A percentile compares a stretch with the other conserved stretches of the same genome.
Evolutionary conservation across 202 grass and related monocot genomes (phyloP).

Genomic region (Cymbopogon flexuosus): DNA sequence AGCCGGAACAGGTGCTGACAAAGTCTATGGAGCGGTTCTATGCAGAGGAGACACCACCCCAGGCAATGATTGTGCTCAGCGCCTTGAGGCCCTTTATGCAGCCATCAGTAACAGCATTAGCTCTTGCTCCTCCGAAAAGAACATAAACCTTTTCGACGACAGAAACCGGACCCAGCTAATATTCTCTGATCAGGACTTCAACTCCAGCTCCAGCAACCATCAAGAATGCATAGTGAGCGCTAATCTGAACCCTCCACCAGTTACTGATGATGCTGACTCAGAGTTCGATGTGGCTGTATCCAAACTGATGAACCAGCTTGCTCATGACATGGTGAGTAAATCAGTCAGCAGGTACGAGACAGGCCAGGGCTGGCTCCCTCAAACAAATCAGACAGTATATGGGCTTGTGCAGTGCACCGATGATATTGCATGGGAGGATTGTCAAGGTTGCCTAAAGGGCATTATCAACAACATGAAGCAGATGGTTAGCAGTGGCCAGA

Average conservation of each 20-base stretch:
- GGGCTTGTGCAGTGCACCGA: not conserved
- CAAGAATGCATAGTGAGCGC: not conserved
- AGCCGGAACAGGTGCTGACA: not conserved
- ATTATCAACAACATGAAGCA: not conserved
- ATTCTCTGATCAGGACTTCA: not conserved
- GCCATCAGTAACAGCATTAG: not conserved
- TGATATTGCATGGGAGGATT: not conserved
- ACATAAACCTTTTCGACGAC: not conserved
- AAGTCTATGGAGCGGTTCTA: not conserved
- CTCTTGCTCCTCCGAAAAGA: not conserved
- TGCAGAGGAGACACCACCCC: not conserved
- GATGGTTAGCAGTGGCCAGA: not conserved
- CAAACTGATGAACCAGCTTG: not conserved
- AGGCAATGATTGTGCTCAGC: not conserved
- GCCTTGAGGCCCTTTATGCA: not conserved
- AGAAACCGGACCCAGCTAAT: not conserved
- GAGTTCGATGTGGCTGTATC: not conserved
- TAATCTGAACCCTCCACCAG: not conserved
- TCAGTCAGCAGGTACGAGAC: not conserved
- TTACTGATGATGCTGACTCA: not conserved
- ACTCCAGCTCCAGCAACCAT: not conserved
- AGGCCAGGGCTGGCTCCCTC: not conserved
- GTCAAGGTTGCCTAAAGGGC: slow-evolving; percentile 16
- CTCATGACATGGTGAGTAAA: not conserved
- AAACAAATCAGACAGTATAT: not conserved